A percentile compares a stretch with the other conserved stretches of the same genome.
These are phyloP conservation scores for Nicotiana otophora DNA, from an alignment of 257 asterid genomes.

Conservation along the genomic window DNA sequence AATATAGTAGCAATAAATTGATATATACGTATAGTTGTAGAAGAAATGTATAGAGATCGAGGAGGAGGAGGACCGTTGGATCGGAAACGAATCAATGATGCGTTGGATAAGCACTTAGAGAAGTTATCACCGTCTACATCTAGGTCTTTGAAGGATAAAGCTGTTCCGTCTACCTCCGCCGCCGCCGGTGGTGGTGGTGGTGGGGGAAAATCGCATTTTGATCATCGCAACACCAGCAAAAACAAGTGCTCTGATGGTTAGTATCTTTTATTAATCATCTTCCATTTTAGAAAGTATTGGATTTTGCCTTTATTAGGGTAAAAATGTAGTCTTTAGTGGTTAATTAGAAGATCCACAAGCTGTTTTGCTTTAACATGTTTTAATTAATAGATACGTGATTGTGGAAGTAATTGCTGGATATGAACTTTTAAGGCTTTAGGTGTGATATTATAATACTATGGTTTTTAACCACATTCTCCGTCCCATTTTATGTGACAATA, in stretches of 20 bases:
- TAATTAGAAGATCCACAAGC: background rate
- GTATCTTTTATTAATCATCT: background rate
- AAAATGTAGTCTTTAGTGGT: background rate
- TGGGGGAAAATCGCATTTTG: conserved; percentile 40
- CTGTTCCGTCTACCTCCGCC: conserved; percentile 59
- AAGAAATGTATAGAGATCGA: conserved; percentile 70
- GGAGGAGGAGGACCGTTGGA: conserved; percentile 62
- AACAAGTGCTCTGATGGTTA: conserved; percentile 64
- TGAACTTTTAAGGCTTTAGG: background rate
- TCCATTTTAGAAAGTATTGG: background rate
- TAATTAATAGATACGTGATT: background rate
- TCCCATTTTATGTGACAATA: no score
- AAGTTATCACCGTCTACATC: conserved; percentile 86
- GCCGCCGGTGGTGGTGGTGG: conserved; percentile 2
- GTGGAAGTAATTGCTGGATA: background rate
- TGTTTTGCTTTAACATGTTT: background rate
- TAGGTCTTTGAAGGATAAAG: conserved; percentile 46
- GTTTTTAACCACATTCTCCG: background rate
- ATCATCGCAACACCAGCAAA: conserved; percentile 39
- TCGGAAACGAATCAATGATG: conserved; percentile 97
- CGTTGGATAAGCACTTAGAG: conserved; percentile 90
- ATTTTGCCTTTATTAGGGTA: background rate
- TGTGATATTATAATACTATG: background rate
- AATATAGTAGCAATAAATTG: background rate
- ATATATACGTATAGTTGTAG: background rate